Conservation (phyloP, 1,284 basidiomycete genomes). For the Austropuccinia psidii region DNA sequence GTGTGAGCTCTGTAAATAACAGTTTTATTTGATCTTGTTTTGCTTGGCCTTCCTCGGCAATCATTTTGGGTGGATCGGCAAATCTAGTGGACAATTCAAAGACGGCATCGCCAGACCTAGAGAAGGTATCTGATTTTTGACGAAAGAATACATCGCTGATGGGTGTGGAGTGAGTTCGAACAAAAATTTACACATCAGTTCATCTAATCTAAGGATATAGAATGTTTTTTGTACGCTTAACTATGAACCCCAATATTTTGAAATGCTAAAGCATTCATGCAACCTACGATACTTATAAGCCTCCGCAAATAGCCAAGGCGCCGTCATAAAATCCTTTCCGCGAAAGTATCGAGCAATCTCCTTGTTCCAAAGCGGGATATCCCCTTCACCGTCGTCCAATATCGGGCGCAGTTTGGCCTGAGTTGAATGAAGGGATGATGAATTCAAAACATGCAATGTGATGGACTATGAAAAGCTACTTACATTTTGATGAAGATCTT, state of each 20-base stretch:
- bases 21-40: conserved; percentile 70
- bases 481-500: conserved; percentile 49
- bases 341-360: conserved; percentile 85
- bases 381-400: conserved; percentile 84
- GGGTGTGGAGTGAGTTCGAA: conserved; percentile 37
- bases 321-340: conserved; percentile 93
- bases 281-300: conserved; percentile 85
- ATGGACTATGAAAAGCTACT: conserved; percentile 25
- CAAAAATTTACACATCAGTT: neutral
- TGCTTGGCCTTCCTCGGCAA: conserved; percentile 55
- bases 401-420: conserved; percentile 76
- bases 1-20: conserved; percentile 89
- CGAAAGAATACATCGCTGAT: conserved; percentile 50
- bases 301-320: conserved; percentile 87
- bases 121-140: conserved; percentile 78
- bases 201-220: neutral
- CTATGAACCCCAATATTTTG: conserved; percentile 71
- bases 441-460: neutral
- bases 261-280: conserved; percentile 88
- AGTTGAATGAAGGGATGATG: conserved; percentile 59
- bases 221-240: conserved; percentile 47
- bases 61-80: conserved; percentile 68
- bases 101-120: conserved; percentile 81
- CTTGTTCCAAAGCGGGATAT: conserved; percentile 95
- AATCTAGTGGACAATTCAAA: conserved; percentile 93